Conservation (phyloP, 2,329 filamentous ascomycete genomes). For the Magnaporthiopsis incrustans region DNA sequence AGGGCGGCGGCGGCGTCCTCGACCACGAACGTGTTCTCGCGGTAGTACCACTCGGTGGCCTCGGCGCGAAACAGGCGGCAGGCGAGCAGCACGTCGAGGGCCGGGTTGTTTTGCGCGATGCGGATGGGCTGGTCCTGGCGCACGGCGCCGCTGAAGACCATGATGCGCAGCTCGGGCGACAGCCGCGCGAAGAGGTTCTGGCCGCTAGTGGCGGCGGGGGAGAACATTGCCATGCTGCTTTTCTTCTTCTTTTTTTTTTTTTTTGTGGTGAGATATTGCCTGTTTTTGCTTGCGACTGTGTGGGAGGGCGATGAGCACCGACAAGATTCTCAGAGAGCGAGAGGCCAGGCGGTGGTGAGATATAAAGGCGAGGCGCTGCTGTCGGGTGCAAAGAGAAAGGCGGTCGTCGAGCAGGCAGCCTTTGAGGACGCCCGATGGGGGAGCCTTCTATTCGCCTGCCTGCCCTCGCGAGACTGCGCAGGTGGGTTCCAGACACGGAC, state of each 20-base stretch:
- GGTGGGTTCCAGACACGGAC: not conserved
- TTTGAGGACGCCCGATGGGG: too few species aligned
- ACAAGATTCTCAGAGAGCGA: not conserved
- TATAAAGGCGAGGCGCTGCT: not conserved
- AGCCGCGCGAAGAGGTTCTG: not conserved
- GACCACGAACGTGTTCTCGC: conserved; percentile 5
- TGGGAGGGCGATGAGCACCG: too few species aligned
- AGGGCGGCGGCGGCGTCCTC: conserved; percentile 1
- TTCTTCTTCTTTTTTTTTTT: too few species aligned
- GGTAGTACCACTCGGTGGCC: conserved; percentile 6
- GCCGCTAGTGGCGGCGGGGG: too few species aligned
- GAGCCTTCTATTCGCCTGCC: too few species aligned
- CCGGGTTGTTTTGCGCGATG: conserved; percentile 2
- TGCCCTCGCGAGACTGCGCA: too few species aligned
- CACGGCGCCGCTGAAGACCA: conserved; percentile 4
- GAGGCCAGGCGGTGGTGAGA: not conserved
- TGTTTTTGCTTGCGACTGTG: too few species aligned
- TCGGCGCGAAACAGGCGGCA: conserved; percentile 5
- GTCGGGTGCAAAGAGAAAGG: not conserved
- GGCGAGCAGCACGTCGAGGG: not conserved
- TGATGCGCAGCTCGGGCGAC: conserved; percentile 4
- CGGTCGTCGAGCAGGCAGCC: not conserved
- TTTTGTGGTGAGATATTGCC: too few species aligned
- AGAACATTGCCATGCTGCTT: not conserved
- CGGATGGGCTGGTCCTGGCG: not conserved